Percentiles rank a stretch among this genome's conserved stretches.
Conservation (phyloP, 768 basidiomycete genomes). For the Suillus paluster region DNA sequence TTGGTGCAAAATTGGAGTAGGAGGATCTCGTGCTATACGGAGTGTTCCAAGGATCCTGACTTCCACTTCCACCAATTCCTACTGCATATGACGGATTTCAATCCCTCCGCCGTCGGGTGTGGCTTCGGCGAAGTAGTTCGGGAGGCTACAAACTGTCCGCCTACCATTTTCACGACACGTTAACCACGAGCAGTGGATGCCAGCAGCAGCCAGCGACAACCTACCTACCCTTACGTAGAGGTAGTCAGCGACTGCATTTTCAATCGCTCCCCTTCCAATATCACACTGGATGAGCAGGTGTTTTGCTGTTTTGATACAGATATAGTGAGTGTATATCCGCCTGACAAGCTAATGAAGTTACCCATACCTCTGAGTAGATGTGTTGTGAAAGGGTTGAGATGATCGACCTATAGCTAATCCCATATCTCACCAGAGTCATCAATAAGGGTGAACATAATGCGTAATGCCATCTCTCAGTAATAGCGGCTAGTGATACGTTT, state of each 20-base stretch:
- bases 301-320: not conserved
- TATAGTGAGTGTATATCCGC: not conserved
- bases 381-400: not conserved
- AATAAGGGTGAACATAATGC: not conserved
- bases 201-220: not conserved
- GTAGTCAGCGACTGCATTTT: not conserved
- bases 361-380: not conserved
- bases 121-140: not conserved
- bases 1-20: not conserved
- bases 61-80: too few relatives aligned
- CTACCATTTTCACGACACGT: too few relatives aligned
- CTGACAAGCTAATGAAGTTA: not conserved
- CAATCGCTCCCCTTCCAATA: not conserved
- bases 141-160: not conserved
- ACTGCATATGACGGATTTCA: not conserved
- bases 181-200: not conserved
- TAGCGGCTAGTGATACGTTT: too few relatives aligned
- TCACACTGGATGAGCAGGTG: not conserved
- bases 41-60: too few relatives aligned
- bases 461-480: not conserved
- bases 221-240: not conserved
- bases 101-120: not conserved
- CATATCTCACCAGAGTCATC: not conserved
- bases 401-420: not conserved
- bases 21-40: not conserved